phyloP scores from a whole-genome alignment of 1,139 yeast genomes.

The Yamadazyma epiphylla region DNA sequence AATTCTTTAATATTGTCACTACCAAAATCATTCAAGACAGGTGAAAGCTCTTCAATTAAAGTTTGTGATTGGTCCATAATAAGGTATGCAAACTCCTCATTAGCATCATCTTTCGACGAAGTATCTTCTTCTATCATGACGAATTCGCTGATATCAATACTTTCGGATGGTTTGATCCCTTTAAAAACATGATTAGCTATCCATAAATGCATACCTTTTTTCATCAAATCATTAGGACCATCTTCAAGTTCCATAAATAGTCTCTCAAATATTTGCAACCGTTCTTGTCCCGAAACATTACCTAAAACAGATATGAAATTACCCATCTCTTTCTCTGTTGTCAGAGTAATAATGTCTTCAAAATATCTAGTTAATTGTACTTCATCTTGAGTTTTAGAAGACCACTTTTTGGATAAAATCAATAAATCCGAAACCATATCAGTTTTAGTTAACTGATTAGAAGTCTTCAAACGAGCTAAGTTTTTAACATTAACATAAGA shows the following conservation, averaged over 20 bases:
- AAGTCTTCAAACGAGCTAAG: constrained; percentile 13
- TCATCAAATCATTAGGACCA: background rate
- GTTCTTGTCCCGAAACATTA: constrained; percentile 1
- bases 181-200: constrained; percentile 21
- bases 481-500: constrained; percentile 33
- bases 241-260: background rate
- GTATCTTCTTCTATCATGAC: constrained; percentile 12
- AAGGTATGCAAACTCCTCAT: constrained; percentile 15
- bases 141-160: constrained; percentile 24
- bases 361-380: constrained; percentile 8
- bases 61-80: constrained; percentile 18
- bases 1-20: constrained; percentile 12
- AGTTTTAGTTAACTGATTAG: constrained; percentile 3
- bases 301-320: constrained; percentile 12
- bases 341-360: constrained; percentile 9
- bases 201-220: constrained; percentile 25
- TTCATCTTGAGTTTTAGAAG: constrained; percentile 1
- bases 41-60: constrained; percentile 14
- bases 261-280: background rate
- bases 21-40: constrained; percentile 4
- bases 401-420: constrained; percentile 16
- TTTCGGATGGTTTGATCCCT: constrained; percentile 1
- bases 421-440: constrained; percentile 17
- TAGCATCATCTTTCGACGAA: constrained; percentile 2
- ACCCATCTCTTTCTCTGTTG: constrained; percentile 15